Base-by-base conservation (phyloP, 768 basidiomycete species). In the Leccinum rimulosum region DNA sequence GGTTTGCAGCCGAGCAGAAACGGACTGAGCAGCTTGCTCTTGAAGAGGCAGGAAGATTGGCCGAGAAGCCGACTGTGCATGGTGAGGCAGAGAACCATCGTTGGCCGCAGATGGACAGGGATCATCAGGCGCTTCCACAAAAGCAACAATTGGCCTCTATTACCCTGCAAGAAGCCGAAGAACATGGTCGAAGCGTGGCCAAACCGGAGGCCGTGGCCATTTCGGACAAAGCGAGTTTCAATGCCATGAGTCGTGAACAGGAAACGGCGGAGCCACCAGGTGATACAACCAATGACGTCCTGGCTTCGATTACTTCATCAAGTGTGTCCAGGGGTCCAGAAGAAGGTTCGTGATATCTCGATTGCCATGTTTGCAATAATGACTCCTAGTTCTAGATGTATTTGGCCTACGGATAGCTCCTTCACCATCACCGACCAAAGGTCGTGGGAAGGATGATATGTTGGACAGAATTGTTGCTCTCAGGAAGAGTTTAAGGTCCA, bases 401-500 rank as follows among this genome's bases (percentile, higher is more conserved):
- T 89, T 90, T 64, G 80, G 81, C 35, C 68, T 78, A 45, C 74
- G 76, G 15, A 70, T 73, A 22, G 69, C 70, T n/a, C 73, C 80
- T 28, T 69, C 73, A 11, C 65, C 69, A 11, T 70, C 68, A 19
- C 64, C 60, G 19, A 67, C 70, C 30, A 76, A 74, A 63, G 73
- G 74, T 9, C 71, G 75, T 54, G 79, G 79, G 64, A 73, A 78
- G 60, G 62, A 70, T 45, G 77, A 81, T 56, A 68, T 87, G 9
- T 79, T 84, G 64, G 69, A 74, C 27, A 79, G 74, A 31, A 80
- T 91, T 47, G 68, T 82, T 51, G 71, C 73, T 1, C 74, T 89
- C 28, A 80, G 88, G 56, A 87, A 80, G 65, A 79, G 82, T 12
- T 74, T 93, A 33, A 81, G 81, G 48, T 81, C 84, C 9, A 77